These are phyloP conservation scores for Corymbia calophylla DNA, from an alignment of 441 rosid species.

Conservation along the genomic window DNA sequence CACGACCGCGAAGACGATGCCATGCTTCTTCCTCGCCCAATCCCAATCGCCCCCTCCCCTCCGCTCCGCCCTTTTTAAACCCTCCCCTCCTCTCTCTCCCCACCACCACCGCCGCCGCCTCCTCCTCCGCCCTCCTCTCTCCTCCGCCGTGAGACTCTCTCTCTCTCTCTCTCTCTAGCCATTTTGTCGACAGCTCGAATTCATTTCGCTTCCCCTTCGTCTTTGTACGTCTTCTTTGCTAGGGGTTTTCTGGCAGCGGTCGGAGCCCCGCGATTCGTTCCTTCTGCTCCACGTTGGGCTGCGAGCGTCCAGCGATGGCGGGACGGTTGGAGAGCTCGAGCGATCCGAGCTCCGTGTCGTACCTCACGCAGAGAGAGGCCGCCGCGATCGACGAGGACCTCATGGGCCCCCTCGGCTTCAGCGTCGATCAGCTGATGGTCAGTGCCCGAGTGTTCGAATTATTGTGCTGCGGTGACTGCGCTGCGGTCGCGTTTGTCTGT, in stretches of 20 bases:
- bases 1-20: constrained; percentile 16
- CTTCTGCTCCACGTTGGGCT: constrained; percentile 20
- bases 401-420: constrained; percentile 92
- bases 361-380: constrained; percentile 73
- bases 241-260: constrained; percentile 4
- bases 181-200: neutral
- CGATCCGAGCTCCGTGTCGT: constrained; percentile 38
- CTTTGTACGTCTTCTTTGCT: neutral
- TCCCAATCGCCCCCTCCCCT: constrained; percentile 4
- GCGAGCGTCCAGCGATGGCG: constrained; percentile 15
- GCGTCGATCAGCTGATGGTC: constrained; percentile 95
- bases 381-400: constrained; percentile 82
- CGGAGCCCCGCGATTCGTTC: constrained; percentile 17
- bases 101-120: neutral
- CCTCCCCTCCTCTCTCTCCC: constrained; percentile 1
- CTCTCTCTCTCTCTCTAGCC: neutral
- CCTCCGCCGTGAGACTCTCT: constrained; percentile 6
- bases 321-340: constrained; percentile 11
- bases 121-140: neutral
- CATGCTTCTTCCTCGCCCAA: constrained; percentile 28
- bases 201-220: neutral
- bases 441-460: neutral
- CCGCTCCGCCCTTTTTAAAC: neutral
- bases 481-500: neutral
- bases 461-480: neutral